Evolutionary conservation across 2,329 filamentous ascomycete genomes (phyloP), one percentile per base, ranked within the genome.

Genomic region (Fusarium tricinctum): DNA sequence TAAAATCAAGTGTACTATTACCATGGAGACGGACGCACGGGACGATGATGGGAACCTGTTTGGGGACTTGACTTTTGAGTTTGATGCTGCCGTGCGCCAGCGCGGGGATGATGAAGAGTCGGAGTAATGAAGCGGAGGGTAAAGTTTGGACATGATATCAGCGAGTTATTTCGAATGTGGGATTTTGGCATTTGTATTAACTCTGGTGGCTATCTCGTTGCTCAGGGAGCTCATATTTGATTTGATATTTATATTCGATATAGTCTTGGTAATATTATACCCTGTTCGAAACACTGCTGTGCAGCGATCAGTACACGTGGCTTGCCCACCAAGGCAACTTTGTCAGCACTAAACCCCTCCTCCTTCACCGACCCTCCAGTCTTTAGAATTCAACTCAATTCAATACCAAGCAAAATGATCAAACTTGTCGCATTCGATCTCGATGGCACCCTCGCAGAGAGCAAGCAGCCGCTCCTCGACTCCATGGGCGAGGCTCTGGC

Each of bases 391-490:
- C 12, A 23, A n/a, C 8, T 19, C n/a, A n/a, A 5, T 10, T 22
- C 6, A 1, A 8, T 30, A 52, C 28, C 22, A 28, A 8, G 2
- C 7, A 40, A 26, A 23, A 62, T 62, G 58, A 54, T 62, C 30
- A 54, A 62, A 32, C 58, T 62, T 2, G 58, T 62, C 30, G 58
- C 58, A 30, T 62, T 62, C 28, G 58, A 62, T 30, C 56, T 62
- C 14, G 58, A 62, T 32, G 58, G 58, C 35, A 62, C 58, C n/a
- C 58, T 62, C 35, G 58, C 58, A 2, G 58, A 62, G 46, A 62
- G 58, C 10, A 62, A 62, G 22, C 58, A 62, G 19, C 56, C 58
- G 15, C 49, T 62, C 19, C 58, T 62, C 12, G 58, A 61, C 17
- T 61, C 58, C 13, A 61, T 62, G 58, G 42, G 46, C 19, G 56